phyloP scores from a whole-genome alignment of 257 asterid species.

The Rhazya stricta region DNA sequence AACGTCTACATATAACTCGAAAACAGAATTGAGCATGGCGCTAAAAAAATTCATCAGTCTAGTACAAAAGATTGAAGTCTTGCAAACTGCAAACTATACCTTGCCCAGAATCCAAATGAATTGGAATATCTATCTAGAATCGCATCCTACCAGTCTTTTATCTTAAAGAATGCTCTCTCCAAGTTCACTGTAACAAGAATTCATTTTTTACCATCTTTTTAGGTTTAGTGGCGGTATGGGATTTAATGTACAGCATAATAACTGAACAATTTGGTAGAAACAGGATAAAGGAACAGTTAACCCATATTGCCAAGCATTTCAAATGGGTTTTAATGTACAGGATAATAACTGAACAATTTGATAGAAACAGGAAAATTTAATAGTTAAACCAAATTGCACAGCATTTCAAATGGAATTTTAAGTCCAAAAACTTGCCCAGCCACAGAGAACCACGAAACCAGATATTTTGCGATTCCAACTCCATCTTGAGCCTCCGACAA shows the following conservation, averaged over 20 bases:
- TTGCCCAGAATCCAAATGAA: neutral
- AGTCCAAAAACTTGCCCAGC: constrained; percentile 70
- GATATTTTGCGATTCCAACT: constrained; percentile 36
- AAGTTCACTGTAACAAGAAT: neutral
- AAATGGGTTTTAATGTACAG: constrained; percentile 1
- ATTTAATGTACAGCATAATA: neutral
- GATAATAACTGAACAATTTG: neutral
- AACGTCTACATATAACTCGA: too few species aligned
- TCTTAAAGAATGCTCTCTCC: neutral
- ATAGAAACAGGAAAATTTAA: neutral
- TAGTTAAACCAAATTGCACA: constrained; percentile 5
- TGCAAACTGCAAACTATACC: neutral
- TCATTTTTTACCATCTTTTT: neutral
- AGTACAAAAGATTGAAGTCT: neutral
- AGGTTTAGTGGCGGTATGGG: neutral
- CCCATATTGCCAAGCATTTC: constrained; percentile 29
- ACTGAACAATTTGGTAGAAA: neutral
- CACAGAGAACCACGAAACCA: constrained; percentile 75
- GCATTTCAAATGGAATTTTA: constrained; percentile 50
- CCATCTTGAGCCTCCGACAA: constrained; percentile 22
- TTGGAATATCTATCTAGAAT: neutral
- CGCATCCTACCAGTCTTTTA: neutral
- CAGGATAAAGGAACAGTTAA: neutral
- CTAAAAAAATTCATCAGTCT: too few species aligned
- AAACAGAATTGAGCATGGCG: too few species aligned